A percentile compares a stretch with the other conserved stretches of the same genome.
These are phyloP conservation scores for Saccharomycopsis vini DNA, from an alignment of 805 yeast species.

Conservation along the genomic window DNA sequence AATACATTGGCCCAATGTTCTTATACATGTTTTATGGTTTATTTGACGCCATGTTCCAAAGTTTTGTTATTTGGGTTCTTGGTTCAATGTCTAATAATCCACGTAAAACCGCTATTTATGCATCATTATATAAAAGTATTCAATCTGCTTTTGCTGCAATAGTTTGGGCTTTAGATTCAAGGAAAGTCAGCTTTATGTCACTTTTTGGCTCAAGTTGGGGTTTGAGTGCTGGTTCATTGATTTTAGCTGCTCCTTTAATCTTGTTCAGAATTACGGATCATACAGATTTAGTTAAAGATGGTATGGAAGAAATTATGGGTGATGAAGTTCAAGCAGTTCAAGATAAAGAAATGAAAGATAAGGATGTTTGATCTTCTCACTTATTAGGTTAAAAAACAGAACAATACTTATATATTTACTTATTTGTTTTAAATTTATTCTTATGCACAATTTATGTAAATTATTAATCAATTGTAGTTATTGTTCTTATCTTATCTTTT, in stretches of 20 bases:
- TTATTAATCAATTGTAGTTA: too few relatives aligned
- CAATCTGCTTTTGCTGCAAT: conserved; percentile 59
- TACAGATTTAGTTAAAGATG: conserved; percentile 28
- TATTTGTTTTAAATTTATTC: too few relatives aligned
- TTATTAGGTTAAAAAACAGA: too few relatives aligned
- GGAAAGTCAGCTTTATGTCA: conserved; percentile 28
- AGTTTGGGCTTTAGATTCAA: conserved; percentile 48
- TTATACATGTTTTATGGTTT: conserved; percentile 54
- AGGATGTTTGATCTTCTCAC: neutral
- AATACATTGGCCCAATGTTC: conserved; percentile 51
- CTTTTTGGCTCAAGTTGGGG: conserved; percentile 47
- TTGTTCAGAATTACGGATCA: conserved; percentile 36
- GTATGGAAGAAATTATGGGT: neutral
- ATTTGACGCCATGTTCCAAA: conserved; percentile 53
- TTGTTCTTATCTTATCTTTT: too few relatives aligned
- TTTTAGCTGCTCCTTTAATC: conserved; percentile 41
- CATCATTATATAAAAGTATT: conserved; percentile 55
- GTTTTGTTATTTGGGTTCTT: conserved; percentile 48
- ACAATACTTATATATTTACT: too few relatives aligned
- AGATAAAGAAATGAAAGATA: neutral
- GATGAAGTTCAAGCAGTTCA: neutral
- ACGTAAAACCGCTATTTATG: conserved; percentile 45
- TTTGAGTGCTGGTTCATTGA: conserved; percentile 37
- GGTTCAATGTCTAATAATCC: conserved; percentile 53
- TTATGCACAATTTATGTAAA: too few relatives aligned